Percentiles rank a stretch among this genome's conserved stretches.
Evolutionary conservation across 148 eudicot genomes (phyloP).

Genomic region (Vaccinium macrocarpon): DNA sequence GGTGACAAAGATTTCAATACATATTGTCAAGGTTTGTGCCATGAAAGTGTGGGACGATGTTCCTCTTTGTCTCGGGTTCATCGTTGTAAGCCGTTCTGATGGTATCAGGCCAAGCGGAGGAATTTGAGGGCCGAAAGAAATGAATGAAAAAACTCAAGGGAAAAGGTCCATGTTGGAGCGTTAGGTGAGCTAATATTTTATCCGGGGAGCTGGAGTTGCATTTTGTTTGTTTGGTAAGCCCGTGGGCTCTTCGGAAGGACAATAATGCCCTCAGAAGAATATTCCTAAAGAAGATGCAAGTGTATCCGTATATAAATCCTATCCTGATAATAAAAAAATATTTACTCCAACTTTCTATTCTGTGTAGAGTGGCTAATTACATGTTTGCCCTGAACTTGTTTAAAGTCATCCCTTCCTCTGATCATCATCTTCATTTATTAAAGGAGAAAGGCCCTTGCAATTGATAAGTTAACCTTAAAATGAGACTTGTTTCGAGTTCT

Average conservation of each 20-base stretch:
- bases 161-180: not conserved
- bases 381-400: conserved; percentile 1
- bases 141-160: not conserved
- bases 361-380: not conserved
- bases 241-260: not conserved
- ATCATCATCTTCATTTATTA: too few species aligned
- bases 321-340: too few species aligned
- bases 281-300: not conserved
- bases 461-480: too few species aligned
- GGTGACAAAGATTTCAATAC: not conserved
- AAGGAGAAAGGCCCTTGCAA: too few species aligned
- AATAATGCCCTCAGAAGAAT: not conserved
- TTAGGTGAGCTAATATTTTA: not conserved
- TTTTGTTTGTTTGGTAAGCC: not conserved
- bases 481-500: too few species aligned
- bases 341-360: not conserved
- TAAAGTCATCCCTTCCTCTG: not conserved
- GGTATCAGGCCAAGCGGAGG: not conserved
- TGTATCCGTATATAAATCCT: not conserved
- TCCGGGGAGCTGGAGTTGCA: not conserved
- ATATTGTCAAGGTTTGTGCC: not conserved
- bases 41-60: not conserved
- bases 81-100: not conserved
- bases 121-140: not conserved
- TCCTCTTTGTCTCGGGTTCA: not conserved